Base-by-base conservation (phyloP, 2,329 filamentous ascomycete species). In the Phialophora expanda region DNA sequence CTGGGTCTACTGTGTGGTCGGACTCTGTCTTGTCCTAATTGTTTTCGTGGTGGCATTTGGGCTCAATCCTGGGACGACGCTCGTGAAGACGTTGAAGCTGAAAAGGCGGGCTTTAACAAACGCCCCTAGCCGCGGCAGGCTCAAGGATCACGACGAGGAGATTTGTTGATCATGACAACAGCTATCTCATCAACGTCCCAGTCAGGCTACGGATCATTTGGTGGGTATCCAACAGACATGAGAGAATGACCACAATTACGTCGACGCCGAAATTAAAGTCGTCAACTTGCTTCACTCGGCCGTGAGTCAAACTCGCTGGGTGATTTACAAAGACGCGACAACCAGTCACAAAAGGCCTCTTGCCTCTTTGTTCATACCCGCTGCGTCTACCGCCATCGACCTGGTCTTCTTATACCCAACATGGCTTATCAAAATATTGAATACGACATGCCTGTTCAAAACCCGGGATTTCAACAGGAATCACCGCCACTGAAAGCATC, bases 81-180 rank as follows among this genome's bases (percentile, higher is more conserved):
- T 62, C 22, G 4, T 55, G 2, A 56, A 46, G 22, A 56, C 38
- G 4, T 44, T 56, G 32, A 56, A 30, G 56, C n/a, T 64, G 61
- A 71, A 80, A 78, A 24, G 28, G 53, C 53, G 28, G 11, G 28
- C 26, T 30, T n/a, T 20, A 1, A 30, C 9, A 3, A 56, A 34
- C 22, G 79, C 73, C 3, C 72, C 75, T n/a, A 71, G 70, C 48
- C 22, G 11, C 48, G 26, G 26, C 26, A 53, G 20, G 4, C 26
- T 24, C 11, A 53, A 53, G 11, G 48, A 53, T 12, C 22, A 26
- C 26, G 48, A 53, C 9, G 22, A 53, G 14, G 48, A 53, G 26
- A 28, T 28, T 26, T 22, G 6, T 3, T 17, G 22, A 53, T 44
- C 5, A 44, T 44, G 38, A 44, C 11, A 26, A 53, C 9, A 14